Percentiles rank a stretch among this genome's conserved stretches.
phyloP scores from a whole-genome alignment of 768 basidiomycete species.

The Tulasnella sp. region DNA sequence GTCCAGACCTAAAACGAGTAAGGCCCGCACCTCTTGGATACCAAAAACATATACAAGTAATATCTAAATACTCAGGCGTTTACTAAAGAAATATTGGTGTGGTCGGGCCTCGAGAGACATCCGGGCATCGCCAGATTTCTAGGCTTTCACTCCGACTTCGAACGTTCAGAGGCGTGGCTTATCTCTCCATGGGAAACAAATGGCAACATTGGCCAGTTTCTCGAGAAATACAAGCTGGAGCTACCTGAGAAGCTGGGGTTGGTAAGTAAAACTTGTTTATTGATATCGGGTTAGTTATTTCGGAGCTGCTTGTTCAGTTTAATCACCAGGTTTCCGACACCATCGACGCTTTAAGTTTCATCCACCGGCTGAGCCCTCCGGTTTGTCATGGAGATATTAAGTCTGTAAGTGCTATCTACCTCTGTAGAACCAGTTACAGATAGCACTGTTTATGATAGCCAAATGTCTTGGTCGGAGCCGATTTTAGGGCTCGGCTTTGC shows the following conservation, averaged over 20 bases:
- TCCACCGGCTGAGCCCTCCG: not conserved
- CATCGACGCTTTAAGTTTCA: not conserved
- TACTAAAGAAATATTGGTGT: not conserved
- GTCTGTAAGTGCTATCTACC: not conserved
- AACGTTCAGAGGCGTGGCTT: not conserved
- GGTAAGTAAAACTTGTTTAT: not conserved
- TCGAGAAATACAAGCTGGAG: not conserved
- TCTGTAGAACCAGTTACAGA: not conserved
- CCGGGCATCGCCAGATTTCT: not conserved
- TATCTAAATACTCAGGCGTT: not conserved
- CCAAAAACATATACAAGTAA: not conserved
- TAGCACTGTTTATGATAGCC: not conserved
- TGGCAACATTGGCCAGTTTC: not conserved
- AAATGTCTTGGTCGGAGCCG: not conserved
- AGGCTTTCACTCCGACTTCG: not conserved
- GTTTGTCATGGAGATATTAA: conserved; percentile 4
- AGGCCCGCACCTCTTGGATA: not conserved
- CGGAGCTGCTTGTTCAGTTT: not conserved
- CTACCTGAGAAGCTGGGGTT: not conserved
- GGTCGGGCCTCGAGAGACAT: not conserved
- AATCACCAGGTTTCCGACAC: not conserved
- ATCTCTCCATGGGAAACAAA: not conserved
- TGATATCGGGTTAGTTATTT: not conserved
- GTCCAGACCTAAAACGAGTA: not conserved
- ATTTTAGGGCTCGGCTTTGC: not conserved